Evolutionary conservation across 1,284 basidiomycete species (phyloP).

Genomic region (Cryptococcus wingfieldii): DNA sequence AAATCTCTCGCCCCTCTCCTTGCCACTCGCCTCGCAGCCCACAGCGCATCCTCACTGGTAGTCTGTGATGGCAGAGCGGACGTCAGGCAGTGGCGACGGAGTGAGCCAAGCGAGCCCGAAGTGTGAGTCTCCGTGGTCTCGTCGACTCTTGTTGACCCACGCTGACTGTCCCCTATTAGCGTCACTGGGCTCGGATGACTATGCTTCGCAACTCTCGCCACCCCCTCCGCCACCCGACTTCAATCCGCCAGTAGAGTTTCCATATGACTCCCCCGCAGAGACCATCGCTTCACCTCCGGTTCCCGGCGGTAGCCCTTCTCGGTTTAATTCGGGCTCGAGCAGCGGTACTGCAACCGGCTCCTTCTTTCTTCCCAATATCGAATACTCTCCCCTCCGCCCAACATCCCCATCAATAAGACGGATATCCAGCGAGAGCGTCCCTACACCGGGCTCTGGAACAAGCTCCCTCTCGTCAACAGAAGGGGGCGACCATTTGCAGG

Average conservation of each 20-base stretch:
- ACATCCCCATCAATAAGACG: constrained; percentile 27
- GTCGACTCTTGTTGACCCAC: too few species aligned
- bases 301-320: constrained; percentile 4
- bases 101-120: too few species aligned
- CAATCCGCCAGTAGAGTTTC: constrained; percentile 36
- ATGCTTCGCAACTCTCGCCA: constrained; percentile 8
- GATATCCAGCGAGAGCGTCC: constrained; percentile 28
- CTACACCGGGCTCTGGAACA: constrained; percentile 10
- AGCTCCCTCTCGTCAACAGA: constrained; percentile 17
- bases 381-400: constrained; percentile 15
- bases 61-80: too few species aligned
- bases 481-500: constrained; percentile 28
- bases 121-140: too few species aligned
- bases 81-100: too few species aligned
- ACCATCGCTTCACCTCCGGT: constrained; percentile 16
- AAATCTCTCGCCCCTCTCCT: too few species aligned
- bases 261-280: constrained; percentile 13
- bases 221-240: constrained; percentile 36
- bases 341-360: background rate
- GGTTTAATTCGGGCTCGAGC: background rate
- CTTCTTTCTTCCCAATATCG: background rate
- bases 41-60: too few species aligned
- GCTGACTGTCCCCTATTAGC: background rate
- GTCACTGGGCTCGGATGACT: background rate
- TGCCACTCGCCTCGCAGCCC: too few species aligned